Evolutionary conservation across 2,329 filamentous ascomycete genomes (phyloP), one percentile per base, ranked within the genome.

Genomic region (Penicillium frequentans): DNA sequence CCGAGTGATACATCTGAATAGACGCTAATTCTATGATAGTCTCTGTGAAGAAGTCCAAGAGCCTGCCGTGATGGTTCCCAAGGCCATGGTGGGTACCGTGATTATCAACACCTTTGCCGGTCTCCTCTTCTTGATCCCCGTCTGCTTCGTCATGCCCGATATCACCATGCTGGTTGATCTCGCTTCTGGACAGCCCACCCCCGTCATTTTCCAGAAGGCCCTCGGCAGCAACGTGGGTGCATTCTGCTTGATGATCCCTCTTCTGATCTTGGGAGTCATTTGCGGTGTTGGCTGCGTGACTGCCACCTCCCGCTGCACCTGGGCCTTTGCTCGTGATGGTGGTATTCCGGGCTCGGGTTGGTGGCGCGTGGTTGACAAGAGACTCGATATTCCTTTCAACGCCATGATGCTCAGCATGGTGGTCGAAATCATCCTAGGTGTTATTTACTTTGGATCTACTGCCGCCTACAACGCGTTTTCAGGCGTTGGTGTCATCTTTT

Each of bases 391-490:
- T 50, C 90, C 90, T 0, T 75, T 93, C 7, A 85, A 82, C 77
- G 88, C 86, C 0, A 79, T 92, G 16, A 75, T 85, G 5, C 78
- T 93, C 2, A 89, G 87, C 0, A 88, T 88, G 0, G 69, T 81
- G 0, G 83, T 92, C 49, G 87, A 90, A 70, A 89, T 86, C 63
- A 74, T 90, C 19, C 82, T 93, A 0, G 89, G 89, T 0, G 81
- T 88, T 57, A 91, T 92, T 71, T 92, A 90, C 77, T 90, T 92
- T 62, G 90, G 90, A n/a, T 89, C 86, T 1, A 82, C 84, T 0
- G 87, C 88, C 0, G 90, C 90, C 0, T 93, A 92, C 78, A 89
- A 88, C 75, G 86, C 85, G n/a, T 92, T 92, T 72, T 91, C 89
- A 0, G 88, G 89, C 45, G 88, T 91, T 0, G 90, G 89, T 2